Percentiles rank a stretch among this genome's conserved stretches.
phyloP scores from a whole-genome alignment of 768 basidiomycete genomes.

The Termitomyces sp. region DNA sequence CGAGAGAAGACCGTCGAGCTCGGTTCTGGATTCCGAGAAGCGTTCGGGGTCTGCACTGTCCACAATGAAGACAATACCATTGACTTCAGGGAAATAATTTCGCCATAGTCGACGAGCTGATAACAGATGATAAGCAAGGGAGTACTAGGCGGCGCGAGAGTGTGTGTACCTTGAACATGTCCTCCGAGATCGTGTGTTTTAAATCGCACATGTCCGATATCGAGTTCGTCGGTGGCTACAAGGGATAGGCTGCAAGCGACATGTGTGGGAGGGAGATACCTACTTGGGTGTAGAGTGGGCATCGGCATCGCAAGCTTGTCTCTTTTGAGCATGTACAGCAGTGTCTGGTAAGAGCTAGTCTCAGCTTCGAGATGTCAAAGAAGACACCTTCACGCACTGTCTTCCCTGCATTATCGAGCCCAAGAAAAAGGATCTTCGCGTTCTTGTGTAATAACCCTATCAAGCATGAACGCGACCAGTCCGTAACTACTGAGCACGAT shows the following conservation, averaged over 20 bases:
- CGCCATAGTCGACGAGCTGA: constrained; percentile 95
- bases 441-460: constrained; percentile 93
- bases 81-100: constrained; percentile 99
- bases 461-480: not conserved
- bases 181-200: constrained; percentile 98
- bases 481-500: not conserved
- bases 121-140: not conserved
- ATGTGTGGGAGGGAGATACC: constrained; percentile 22
- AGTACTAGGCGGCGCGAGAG: not conserved
- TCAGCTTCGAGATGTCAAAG: not conserved
- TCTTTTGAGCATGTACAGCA: constrained; percentile 99
- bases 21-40: constrained; percentile 93
- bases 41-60: constrained; percentile 96
- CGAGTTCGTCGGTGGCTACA: constrained; percentile 96
- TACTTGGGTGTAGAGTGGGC: constrained; percentile 97
- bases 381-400: constrained; percentile 55
- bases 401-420: constrained; percentile 98
- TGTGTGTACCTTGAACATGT: constrained; percentile 78
- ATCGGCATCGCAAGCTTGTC: constrained; percentile 95
- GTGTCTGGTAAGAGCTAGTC: constrained; percentile 51
- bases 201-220: constrained; percentile 98
- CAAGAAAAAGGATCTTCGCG: constrained; percentile 98
- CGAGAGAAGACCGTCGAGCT: constrained; percentile 91
- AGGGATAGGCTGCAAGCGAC: not conserved
- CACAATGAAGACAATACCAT: constrained; percentile 97